phyloP scores from a whole-genome alignment of 768 basidiomycete species.

The Termitomyces sp. region DNA sequence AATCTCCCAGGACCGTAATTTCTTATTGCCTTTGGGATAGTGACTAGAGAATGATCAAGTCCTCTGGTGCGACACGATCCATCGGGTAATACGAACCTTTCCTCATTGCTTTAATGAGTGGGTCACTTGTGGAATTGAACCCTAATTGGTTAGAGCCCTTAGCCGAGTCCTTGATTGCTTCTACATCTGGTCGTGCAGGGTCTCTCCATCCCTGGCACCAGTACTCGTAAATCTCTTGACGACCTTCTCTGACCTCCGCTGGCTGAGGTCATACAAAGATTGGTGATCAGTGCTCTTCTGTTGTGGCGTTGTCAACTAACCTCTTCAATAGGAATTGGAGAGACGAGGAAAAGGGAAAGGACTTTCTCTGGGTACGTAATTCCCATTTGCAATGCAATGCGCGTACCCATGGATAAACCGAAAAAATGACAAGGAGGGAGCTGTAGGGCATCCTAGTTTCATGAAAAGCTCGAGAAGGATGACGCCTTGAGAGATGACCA shows the following conservation, averaged over 20 bases:
- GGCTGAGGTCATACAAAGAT: constrained; percentile 18
- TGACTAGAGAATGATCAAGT: constrained; percentile 13
- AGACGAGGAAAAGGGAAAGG: constrained; percentile 28
- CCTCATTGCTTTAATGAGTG: constrained; percentile 20
- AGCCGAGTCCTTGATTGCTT: constrained; percentile 2
- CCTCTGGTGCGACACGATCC: constrained; percentile 6
- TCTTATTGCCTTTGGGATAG: constrained; percentile 15
- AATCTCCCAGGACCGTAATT: constrained; percentile 22
- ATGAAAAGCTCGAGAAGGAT: neutral
- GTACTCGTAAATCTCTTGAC: constrained; percentile 23
- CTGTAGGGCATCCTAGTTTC: constrained; percentile 25
- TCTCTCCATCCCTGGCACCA: constrained; percentile 7
- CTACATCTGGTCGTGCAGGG: neutral
- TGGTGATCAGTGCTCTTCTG: neutral
- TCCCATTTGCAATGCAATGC: constrained; percentile 26
- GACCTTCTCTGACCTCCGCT: constrained; percentile 23
- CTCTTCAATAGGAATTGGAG: constrained; percentile 28
- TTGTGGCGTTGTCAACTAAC: constrained; percentile 10
- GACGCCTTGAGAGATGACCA: neutral
- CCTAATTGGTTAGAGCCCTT: constrained; percentile 19
- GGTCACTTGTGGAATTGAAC: constrained; percentile 19
- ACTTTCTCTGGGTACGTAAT: constrained; percentile 27
- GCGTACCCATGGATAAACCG: constrained; percentile 30
- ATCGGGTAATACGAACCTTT: neutral
- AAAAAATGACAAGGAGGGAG: constrained; percentile 33